Evolutionary conservation across 768 basidiomycete species (phyloP).

Genomic region (Boletus vermiculosoides): DNA sequence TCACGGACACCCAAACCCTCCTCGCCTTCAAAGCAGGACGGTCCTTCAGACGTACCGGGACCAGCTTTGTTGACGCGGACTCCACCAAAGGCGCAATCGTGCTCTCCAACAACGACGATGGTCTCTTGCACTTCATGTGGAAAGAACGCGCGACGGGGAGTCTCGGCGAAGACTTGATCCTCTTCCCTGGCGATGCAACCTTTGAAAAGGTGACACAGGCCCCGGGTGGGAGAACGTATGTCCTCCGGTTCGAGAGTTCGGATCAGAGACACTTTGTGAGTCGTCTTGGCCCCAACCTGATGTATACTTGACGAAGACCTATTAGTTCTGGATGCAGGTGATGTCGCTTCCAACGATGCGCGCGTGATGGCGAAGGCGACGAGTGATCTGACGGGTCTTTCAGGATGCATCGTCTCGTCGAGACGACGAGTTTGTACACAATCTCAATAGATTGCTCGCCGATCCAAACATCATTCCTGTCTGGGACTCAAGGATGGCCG

Average conservation of each 20-base stretch:
- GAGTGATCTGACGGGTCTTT: background rate
- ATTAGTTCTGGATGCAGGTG: slow-evolving; percentile 95
- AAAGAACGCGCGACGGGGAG: slow-evolving; percentile 63
- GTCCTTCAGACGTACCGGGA: slow-evolving; percentile 63
- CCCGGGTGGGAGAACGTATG: slow-evolving; percentile 67
- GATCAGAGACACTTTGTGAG: slow-evolving; percentile 87
- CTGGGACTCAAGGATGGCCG: slow-evolving; percentile 48
- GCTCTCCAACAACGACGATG: slow-evolving; percentile 69
- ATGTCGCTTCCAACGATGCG: background rate
- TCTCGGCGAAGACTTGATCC: slow-evolving; percentile 77
- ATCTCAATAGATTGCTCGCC: slow-evolving; percentile 67
- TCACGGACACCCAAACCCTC: slow-evolving; percentile 32
- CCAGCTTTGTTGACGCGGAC: slow-evolving; percentile 65
- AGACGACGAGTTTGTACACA: slow-evolving; percentile 70
- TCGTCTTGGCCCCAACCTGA: slow-evolving; percentile 4
- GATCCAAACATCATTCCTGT: slow-evolving; percentile 61
- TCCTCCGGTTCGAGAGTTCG: slow-evolving; percentile 90
- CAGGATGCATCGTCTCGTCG: slow-evolving; percentile 67
- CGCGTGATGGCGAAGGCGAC: background rate
- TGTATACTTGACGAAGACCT: slow-evolving; percentile 2
- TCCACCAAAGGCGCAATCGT: slow-evolving; percentile 73
- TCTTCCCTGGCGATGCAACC: slow-evolving; percentile 83
- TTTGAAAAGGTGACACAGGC: slow-evolving; percentile 75
- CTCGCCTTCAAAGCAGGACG: slow-evolving; percentile 69
- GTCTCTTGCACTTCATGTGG: slow-evolving; percentile 77